These are phyloP conservation scores for Mycena vitilis DNA, from an alignment of 768 basidiomycete species.

Conservation along the genomic window DNA sequence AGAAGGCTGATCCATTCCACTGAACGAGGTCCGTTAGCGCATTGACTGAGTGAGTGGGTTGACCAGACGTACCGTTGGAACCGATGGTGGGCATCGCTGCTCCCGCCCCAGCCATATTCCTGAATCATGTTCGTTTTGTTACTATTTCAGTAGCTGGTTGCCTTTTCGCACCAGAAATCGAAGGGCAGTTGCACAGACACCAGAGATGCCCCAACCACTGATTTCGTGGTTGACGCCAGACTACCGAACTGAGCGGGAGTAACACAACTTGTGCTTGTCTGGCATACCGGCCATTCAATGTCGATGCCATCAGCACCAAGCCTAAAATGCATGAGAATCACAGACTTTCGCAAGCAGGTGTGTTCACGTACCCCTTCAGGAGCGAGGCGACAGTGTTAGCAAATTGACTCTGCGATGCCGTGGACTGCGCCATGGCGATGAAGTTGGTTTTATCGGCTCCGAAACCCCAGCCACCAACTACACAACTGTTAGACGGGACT, in stretches of 20 bases:
- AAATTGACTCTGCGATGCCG: background rate
- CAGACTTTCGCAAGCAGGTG: background rate
- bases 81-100: background rate
- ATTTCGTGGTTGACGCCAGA: background rate
- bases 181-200: background rate
- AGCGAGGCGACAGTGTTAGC: background rate
- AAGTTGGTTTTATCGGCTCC: background rate
- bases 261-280: background rate
- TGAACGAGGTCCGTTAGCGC: background rate
- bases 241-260: background rate
- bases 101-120: background rate
- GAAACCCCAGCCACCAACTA: background rate
- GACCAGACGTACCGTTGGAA: background rate
- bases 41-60: background rate
- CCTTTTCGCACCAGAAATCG: background rate
- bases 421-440: background rate
- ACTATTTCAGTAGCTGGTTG: background rate
- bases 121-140: background rate
- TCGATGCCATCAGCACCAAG: background rate
- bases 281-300: background rate
- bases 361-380: background rate
- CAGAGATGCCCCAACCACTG: background rate
- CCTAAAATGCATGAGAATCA: background rate
- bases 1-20: background rate
- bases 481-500: background rate